These are phyloP conservation scores for Ganoderma resinaceum DNA, from an alignment of 1,284 basidiomycete species.

Conservation along the genomic window DNA sequence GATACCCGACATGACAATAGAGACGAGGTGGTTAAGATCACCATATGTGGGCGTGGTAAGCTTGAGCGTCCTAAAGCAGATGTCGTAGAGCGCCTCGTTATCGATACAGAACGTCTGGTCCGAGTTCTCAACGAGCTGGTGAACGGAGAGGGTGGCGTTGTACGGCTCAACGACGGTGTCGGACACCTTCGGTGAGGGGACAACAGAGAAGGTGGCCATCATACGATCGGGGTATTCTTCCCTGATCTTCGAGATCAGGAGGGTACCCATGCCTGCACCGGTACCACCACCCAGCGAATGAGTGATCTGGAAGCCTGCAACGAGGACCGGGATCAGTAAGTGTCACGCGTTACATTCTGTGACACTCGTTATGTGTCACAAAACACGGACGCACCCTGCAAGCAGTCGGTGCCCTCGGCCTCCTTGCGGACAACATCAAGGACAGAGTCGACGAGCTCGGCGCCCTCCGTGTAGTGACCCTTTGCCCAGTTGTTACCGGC, in stretches of 20 bases:
- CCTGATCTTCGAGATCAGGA: slow-evolving; percentile 90
- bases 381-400: slow-evolving; percentile 72
- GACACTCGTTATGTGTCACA: slow-evolving; percentile 28
- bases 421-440: slow-evolving; percentile 90
- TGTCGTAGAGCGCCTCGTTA: slow-evolving; percentile 98
- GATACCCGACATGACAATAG: slow-evolving; percentile 97
- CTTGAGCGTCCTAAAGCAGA: slow-evolving; percentile 97
- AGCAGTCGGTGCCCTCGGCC: slow-evolving; percentile 90
- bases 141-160: slow-evolving; percentile 94
- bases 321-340: slow-evolving; percentile 18
- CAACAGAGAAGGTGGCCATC: slow-evolving; percentile 97
- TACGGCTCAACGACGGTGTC: slow-evolving; percentile 99
- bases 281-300: slow-evolving; percentile 98
- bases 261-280: slow-evolving; percentile 92
- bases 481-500: slow-evolving; percentile 98
- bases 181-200: slow-evolving; percentile 95
- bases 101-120: slow-evolving; percentile 97
- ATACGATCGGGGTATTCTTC: slow-evolving; percentile 97
- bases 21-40: slow-evolving; percentile 97
- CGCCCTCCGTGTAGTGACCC: slow-evolving; percentile 95
- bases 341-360: slow-evolving; percentile 24
- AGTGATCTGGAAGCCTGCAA: slow-evolving; percentile 90
- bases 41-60: slow-evolving; percentile 94
- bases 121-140: slow-evolving; percentile 96
- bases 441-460: slow-evolving; percentile 94